Percentiles rank a stretch among this genome's conserved stretches.
Evolutionary conservation across 78 protist species (phyloP).

Genomic region (Creolimax fragrantissima): DNA sequence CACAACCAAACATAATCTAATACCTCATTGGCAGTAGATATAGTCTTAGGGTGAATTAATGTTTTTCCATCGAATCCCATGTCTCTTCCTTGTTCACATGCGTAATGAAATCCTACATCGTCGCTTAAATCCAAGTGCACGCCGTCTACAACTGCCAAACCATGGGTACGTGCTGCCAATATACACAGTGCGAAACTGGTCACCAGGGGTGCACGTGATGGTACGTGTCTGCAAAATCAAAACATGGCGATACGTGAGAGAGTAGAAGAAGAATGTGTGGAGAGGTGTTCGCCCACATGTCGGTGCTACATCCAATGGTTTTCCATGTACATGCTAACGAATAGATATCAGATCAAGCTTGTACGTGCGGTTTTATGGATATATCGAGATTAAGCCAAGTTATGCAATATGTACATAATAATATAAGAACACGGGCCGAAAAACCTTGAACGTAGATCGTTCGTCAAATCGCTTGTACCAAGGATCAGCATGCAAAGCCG

Average conservation of each 20-base stretch:
- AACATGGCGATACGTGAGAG: no score
- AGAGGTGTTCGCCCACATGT: no score
- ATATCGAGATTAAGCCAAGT: no score
- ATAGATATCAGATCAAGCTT: no score
- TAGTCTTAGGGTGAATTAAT: background rate
- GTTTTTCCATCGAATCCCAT: conserved; percentile 10
- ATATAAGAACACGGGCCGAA: no score
- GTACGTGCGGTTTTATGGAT: no score
- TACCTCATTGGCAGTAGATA: conserved; percentile 1
- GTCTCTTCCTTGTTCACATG: background rate
- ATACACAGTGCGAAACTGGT: background rate
- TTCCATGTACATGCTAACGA: no score
- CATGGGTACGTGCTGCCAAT: background rate
- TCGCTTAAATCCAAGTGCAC: conserved; percentile 4
- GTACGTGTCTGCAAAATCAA: background rate
- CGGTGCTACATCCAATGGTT: no score
- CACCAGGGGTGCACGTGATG: background rate
- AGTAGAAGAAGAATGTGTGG: no score
- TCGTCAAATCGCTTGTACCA: background rate
- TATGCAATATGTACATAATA: no score
- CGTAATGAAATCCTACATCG: background rate
- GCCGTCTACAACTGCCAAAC: background rate
- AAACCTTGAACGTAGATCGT: background rate
- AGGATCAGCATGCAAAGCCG: background rate
- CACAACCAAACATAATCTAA: background rate